These are phyloP conservation scores for Cyclospora cayetanensis DNA, from an alignment of 169 alveolate species.

Conservation along the genomic window DNA sequence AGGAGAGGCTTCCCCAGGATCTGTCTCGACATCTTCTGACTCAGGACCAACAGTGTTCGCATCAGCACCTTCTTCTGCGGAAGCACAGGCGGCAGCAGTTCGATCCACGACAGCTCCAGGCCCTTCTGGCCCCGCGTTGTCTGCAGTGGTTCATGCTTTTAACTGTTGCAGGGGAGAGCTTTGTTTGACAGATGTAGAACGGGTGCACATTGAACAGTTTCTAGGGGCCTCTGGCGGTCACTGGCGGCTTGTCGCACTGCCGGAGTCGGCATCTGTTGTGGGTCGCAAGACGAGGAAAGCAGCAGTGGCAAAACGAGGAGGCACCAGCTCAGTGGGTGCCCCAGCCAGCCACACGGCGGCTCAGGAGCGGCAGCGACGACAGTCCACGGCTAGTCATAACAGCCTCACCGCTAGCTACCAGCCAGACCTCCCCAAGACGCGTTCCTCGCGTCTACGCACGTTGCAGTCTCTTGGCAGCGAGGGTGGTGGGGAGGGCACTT, in stretches of 20 bases:
- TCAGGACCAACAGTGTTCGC: background rate
- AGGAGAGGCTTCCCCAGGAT: background rate
- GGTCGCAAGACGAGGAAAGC: background rate
- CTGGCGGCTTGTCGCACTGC: background rate
- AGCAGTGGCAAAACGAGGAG: background rate
- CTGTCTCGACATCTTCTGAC: background rate
- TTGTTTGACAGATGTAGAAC: background rate
- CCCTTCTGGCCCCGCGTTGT: background rate
- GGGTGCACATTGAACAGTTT: background rate
- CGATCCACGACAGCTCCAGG: background rate
- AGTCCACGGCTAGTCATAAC: background rate
- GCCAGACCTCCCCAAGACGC: constrained; percentile 21
- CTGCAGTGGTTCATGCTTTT: background rate
- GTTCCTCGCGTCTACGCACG: background rate
- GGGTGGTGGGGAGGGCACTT: background rate
- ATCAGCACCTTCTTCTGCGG: background rate
- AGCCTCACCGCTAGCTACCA: background rate
- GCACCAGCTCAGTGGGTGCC: background rate
- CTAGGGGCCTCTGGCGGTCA: background rate
- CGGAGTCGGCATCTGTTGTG: background rate
- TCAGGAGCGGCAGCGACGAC: background rate
- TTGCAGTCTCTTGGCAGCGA: background rate
- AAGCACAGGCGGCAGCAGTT: background rate
- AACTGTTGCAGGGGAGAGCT: background rate
- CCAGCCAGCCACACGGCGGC: background rate